Evolutionary conservation across 2,329 filamentous ascomycete genomes (phyloP), one percentile per base, ranked within the genome.

Genomic region (Fusarium denticulatum): DNA sequence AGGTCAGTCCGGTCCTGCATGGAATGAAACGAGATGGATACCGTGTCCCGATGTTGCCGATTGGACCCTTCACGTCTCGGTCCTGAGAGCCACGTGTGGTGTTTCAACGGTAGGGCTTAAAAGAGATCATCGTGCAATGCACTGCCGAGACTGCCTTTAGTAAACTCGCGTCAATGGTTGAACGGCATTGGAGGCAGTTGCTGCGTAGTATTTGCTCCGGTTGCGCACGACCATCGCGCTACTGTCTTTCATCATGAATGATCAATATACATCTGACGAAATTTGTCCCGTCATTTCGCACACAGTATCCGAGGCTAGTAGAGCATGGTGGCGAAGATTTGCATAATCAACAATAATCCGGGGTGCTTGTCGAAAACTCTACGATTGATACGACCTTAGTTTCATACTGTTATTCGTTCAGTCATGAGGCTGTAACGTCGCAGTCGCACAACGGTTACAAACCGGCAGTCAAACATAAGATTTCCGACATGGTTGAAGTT

Each of bases 51-150:
- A 69, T 45, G 56, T 63, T 62, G 32, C 57, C 37, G 58, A 53
- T 43, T 46, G 42, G 65, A 39, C 30, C 26, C 30, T 43, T 55
- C 47, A n/a, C 39, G 37, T 24, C 37, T 32, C 40, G 42, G 45
- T 66, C 32, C 39, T 40, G 36, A 43, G 32, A 28, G 60, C 65
- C 40, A 55, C 66, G 39, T 64, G 65, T 47, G 34, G 30, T 52
- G 50, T 47, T 57, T 64, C 65, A 69, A 69, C 65, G 52, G 58
- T 42, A 58, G 32, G 65, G 42, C 40, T 70, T n/a, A 46, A 53
- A 43, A 43, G n/a, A 30, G n/a, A 65, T 69, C 46, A 50, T 50
- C 52, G 36, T 42, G 37, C 46, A 43, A 40, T 26, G 26, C 52
- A 58, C 45, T 59, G 42, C 52, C 52, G 32, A 55, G 9, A 30